Evolutionary conservation across 1,284 basidiomycete species (phyloP), one percentile per base, ranked within the genome.

Genomic region (Ceratobasidium sp.): DNA sequence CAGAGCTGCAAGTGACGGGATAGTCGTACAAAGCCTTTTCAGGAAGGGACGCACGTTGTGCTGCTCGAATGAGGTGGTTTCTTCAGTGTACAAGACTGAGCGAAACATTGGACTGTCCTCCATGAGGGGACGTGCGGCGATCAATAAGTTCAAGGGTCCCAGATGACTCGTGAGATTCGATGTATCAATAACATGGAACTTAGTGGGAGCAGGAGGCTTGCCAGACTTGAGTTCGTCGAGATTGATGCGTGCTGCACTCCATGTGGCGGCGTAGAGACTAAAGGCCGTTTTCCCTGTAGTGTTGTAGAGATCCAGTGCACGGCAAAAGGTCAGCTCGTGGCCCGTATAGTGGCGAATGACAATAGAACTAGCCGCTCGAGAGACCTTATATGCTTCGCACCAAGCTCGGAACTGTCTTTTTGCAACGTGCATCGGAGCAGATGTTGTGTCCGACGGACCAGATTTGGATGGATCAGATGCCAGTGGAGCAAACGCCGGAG

Each of bases 401-500:
- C 72, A 75, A 5, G 60, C 60, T 13, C 61, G 23, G 18, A 64
- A 75, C n/a, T 75, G 72, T 10, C 46, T 23, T n/a, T 66, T 75
- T 6, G 66, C 66, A 53, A 49, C 66, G 53, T 49, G 46, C 66
- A 68, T 68, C 6, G 42, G 66, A 23, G 28, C 13, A 39, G 46
- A 26, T 13, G 13, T 33, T 13, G 44, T 49, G 26, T 68, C 66
- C 12, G 56, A 33, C 12, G 56, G 46, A 28, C 46, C 66, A 13
- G 42, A 33, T 28, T 68, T 49, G 3, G 66, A 3, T 9, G 40
- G 69, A 42, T 69, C 67, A 33, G 49, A 69, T 49, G 49, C 20
- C n/a, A 67, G 23, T 6, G 61, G 72, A 1, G 81, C 84, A 77
- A 88, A 86, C 0, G 84, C 82, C 0, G 86, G 81, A 0, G 87